Evolutionary conservation across 805 yeast species (phyloP).

Genomic region (Ogataea chonburiensis): DNA sequence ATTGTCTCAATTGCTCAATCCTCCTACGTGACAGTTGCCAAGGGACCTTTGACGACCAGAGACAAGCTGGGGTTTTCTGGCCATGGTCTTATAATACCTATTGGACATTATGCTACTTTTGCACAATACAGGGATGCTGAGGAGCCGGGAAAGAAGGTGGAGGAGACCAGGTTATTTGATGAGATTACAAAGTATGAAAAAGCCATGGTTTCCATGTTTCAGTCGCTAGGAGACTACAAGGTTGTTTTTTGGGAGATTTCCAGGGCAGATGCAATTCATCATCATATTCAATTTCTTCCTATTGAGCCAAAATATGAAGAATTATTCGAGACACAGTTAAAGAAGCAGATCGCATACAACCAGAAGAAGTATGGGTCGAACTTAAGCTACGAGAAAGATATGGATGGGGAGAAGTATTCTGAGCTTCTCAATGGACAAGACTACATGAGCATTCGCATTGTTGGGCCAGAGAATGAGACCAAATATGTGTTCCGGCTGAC

Average conservation of each 20-base stretch:
- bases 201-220: conserved; percentile 51
- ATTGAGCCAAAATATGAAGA: conserved; percentile 41
- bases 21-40: conserved; percentile 73
- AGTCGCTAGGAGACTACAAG: conserved; percentile 38
- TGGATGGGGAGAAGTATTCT: conserved; percentile 21
- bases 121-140: conserved; percentile 27
- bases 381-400: conserved; percentile 12
- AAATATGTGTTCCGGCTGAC: conserved; percentile 31
- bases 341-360: conserved; percentile 11
- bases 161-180: conserved; percentile 35
- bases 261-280: conserved; percentile 63
- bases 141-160: conserved; percentile 24
- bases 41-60: conserved; percentile 75
- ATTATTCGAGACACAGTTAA: conserved; percentile 43
- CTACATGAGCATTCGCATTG: conserved; percentile 36
- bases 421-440: conserved; percentile 35
- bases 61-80: conserved; percentile 60
- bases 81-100: conserved; percentile 78
- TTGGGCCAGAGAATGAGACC: conserved; percentile 16
- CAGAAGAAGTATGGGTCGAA: conserved; percentile 8
- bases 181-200: conserved; percentile 51
- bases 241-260: conserved; percentile 72
- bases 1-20: conserved; percentile 69
- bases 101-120: conserved; percentile 61
- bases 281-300: conserved; percentile 76